Conservation (phyloP, 2,329 filamentous ascomycete genomes). For the Fusarium verticillioides region DNA sequence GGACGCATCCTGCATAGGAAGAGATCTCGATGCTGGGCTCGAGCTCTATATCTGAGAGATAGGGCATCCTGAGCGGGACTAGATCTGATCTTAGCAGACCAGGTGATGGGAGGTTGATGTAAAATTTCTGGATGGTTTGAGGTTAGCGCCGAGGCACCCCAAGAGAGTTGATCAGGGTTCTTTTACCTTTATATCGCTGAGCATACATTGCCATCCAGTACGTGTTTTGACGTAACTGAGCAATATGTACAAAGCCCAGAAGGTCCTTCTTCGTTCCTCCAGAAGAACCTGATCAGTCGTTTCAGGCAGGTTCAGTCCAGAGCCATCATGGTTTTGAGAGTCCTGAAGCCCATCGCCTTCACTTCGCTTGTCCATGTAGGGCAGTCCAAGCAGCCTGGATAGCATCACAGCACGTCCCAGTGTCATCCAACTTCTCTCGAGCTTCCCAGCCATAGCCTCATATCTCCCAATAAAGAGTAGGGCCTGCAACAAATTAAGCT, state of each 20-base stretch:
- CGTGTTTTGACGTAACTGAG: not conserved
- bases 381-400: not conserved
- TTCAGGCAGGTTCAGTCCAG: not conserved
- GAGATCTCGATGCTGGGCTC: not conserved
- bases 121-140: not conserved
- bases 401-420: not conserved
- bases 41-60: not conserved
- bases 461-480: not conserved
- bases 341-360: not conserved
- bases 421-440: not conserved
- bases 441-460: not conserved
- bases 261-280: not conserved
- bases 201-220: not conserved
- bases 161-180: accelerated
- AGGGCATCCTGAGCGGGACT: not conserved
- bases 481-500: not conserved
- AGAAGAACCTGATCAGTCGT: not conserved
- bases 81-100: not conserved
- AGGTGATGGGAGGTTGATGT: not conserved
- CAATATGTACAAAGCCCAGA: not conserved
- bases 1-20: not conserved
- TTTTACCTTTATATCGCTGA: not conserved
- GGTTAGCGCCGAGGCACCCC: accelerated
- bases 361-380: not conserved
- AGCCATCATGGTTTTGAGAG: not conserved